Base-by-base conservation (phyloP, 768 basidiomycete genomes). In the Lactifluus subvellereus region DNA sequence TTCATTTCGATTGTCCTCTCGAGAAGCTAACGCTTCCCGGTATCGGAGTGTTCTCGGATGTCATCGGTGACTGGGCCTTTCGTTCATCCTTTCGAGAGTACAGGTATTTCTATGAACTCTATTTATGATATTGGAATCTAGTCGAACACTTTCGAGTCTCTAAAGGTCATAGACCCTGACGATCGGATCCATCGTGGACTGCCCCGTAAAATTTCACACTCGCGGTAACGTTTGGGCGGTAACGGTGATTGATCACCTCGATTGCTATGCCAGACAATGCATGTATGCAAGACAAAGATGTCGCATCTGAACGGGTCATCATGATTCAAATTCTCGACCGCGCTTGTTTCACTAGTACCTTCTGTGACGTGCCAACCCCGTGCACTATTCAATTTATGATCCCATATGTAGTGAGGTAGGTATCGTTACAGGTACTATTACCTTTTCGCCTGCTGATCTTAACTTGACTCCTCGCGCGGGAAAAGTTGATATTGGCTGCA, bases 131-230 rank as follows among this genome's bases (percentile, higher is more conserved):
- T 53, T 33, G 52, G 57, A 58, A 22, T 45, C 8, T 54, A 40
- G 37, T 18, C 54, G 10, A 8, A 22, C 14, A 35, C 37, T 37
- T 60, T 47, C 40, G 40, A 71, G 70, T 4, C 80, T 76, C 52
- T 71, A 73, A 50, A 43, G 16, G 68, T 10, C 30, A 52, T 43
- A 42, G 11, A 11, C 32, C 10, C 37, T 4, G 40, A 18, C n/a
- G 6, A 45, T n/a, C 22, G 4, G 18, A 51, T 42, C 2, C 32
- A 20, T 20, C 63, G 9, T 60, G 57, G 32, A 64, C 68, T 42
- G 65, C 59, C 42, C 58, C 65, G n/a, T 54, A 57, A 8, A 52
- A 35, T 33, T 52, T 59, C 37, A 27, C 27, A 18, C 6, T n/a
- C 22, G 7, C 33, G 13, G n/a, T 45, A 51, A 55, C 8, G n/a